Conservation (phyloP, 345 rosid genomes). For the Rhizophora mangle region DNA sequence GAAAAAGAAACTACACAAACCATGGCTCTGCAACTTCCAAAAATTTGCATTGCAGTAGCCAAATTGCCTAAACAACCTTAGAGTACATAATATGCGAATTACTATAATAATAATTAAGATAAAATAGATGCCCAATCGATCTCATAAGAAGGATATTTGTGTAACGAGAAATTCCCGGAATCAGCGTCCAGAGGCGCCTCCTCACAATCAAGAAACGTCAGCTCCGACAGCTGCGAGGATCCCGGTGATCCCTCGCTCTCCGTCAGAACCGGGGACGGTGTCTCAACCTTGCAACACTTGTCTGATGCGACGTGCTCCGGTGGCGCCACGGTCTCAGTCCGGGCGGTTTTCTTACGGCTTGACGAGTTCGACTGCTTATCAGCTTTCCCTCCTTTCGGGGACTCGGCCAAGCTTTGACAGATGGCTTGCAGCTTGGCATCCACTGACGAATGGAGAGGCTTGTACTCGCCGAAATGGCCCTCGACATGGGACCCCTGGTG, state of each 20-base stretch:
- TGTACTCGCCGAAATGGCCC: constrained; percentile 48
- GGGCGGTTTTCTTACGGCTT: constrained; percentile 4
- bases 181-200: constrained; percentile 31
- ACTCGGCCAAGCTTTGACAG: constrained; percentile 64
- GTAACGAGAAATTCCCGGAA: constrained; percentile 23
- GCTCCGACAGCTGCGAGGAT: constrained; percentile 34
- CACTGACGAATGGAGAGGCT: constrained; percentile 83
- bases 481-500: constrained; percentile 36
- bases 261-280: constrained; percentile 29
- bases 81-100: neutral
- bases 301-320: constrained; percentile 1
- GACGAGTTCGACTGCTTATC: constrained; percentile 4
- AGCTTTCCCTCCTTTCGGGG: constrained; percentile 36
- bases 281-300: constrained; percentile 25
- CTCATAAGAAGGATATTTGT: constrained; percentile 31
- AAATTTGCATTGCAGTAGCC: constrained; percentile 26
- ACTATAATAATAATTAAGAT: constrained; percentile 3
- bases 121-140: constrained; percentile 34
- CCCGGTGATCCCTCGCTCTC: constrained; percentile 54
- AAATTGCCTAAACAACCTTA: neutral
- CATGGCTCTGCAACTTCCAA: constrained; percentile 28
- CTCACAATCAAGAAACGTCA: constrained; percentile 25
- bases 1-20: neutral
- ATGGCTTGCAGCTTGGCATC: constrained; percentile 82
- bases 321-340: neutral